A percentile compares a stretch with the other conserved stretches of the same genome.
These are phyloP conservation scores for Annulohypoxylon maeteangense DNA, from an alignment of 495 filamentous ascomycete species.

Conservation along the genomic window DNA sequence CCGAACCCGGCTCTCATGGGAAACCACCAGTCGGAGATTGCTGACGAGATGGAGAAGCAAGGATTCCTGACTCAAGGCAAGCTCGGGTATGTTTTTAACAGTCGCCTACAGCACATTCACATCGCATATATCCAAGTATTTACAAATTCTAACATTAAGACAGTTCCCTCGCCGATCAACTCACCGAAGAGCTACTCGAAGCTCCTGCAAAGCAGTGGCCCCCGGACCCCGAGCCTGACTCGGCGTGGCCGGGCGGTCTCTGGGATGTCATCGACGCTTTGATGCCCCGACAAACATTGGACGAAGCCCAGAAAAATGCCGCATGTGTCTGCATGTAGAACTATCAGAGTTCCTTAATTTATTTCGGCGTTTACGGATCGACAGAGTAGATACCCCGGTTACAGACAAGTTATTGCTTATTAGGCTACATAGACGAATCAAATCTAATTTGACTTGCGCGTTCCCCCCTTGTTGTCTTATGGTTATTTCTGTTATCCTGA, in stretches of 20 bases:
- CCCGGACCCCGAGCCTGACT: slow-evolving; percentile 34
- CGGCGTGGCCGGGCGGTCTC: slow-evolving; percentile 41
- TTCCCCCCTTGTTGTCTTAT: not conserved
- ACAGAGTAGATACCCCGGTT: slow-evolving; percentile 29
- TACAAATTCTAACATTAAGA: not conserved
- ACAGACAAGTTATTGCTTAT: not conserved
- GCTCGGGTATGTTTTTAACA: slow-evolving; percentile 64
- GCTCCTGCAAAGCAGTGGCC: slow-evolving; percentile 38
- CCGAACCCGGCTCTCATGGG: slow-evolving; percentile 85
- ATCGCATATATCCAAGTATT: not conserved
- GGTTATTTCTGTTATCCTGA: not conserved
- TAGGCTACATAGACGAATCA: not conserved
- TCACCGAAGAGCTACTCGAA: slow-evolving; percentile 35
- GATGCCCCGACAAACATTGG: slow-evolving; percentile 12
- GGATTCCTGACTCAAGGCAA: slow-evolving; percentile 75
- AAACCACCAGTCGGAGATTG: slow-evolving; percentile 92
- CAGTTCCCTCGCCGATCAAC: slow-evolving; percentile 47
- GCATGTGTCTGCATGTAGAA: not conserved
- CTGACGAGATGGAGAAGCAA: slow-evolving; percentile 72
- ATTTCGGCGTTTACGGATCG: slow-evolving; percentile 32
- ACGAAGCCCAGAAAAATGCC: not conserved
- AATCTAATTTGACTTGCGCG: not conserved
- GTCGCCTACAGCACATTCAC: not conserved
- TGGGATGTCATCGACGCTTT: slow-evolving; percentile 41
- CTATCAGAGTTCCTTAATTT: not conserved